Evolutionary conservation across 2,329 filamentous ascomycete genomes (phyloP).

Genomic region (Xylariaceae sp.): DNA sequence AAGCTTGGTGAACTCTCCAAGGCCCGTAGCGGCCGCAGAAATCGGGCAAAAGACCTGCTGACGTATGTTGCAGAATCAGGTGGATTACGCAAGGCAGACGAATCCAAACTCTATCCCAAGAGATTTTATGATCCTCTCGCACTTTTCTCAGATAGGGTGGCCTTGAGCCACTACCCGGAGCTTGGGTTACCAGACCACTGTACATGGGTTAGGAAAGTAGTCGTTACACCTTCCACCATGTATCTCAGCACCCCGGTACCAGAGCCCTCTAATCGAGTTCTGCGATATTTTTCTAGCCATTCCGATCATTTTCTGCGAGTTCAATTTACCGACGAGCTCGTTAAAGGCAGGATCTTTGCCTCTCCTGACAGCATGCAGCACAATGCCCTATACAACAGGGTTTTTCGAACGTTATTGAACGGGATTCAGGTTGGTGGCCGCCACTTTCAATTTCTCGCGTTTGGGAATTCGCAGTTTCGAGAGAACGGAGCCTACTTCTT

Average conservation of each 20-base stretch:
- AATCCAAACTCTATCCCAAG: slow-evolving; percentile 50
- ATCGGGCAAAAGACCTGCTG: slow-evolving; percentile 69
- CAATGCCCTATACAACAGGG: slow-evolving; percentile 74
- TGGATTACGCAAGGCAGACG: slow-evolving; percentile 1
- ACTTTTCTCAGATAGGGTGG: slow-evolving; percentile 66
- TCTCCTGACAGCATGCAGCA: slow-evolving; percentile 60
- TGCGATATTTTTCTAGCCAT: slow-evolving; percentile 71
- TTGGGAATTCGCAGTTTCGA: slow-evolving; percentile 92
- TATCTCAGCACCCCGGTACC: slow-evolving; percentile 78
- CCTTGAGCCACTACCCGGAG: slow-evolving; percentile 53
- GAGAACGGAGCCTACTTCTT: slow-evolving; percentile 96
- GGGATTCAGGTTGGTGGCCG: slow-evolving; percentile 85
- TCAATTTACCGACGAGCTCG: slow-evolving; percentile 84
- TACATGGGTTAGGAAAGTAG: slow-evolving; percentile 74
- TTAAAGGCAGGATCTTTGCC: slow-evolving; percentile 64
- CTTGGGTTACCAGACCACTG: slow-evolving; percentile 73
- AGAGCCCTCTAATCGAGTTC: slow-evolving; percentile 86
- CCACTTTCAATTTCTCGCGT: slow-evolving; percentile 87
- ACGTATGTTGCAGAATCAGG: slow-evolving; percentile 70
- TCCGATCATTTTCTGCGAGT: slow-evolving; percentile 86
- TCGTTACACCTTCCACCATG: slow-evolving; percentile 83
- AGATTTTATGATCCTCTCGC: slow-evolving; percentile 72
- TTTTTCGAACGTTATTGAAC: slow-evolving; percentile 73
- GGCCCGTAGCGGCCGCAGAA: slow-evolving; percentile 29
- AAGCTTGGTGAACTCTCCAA: slow-evolving; percentile 57